phyloP scores from a whole-genome alignment of 768 basidiomycete genomes.

The Boletus vinaceobasis region DNA sequence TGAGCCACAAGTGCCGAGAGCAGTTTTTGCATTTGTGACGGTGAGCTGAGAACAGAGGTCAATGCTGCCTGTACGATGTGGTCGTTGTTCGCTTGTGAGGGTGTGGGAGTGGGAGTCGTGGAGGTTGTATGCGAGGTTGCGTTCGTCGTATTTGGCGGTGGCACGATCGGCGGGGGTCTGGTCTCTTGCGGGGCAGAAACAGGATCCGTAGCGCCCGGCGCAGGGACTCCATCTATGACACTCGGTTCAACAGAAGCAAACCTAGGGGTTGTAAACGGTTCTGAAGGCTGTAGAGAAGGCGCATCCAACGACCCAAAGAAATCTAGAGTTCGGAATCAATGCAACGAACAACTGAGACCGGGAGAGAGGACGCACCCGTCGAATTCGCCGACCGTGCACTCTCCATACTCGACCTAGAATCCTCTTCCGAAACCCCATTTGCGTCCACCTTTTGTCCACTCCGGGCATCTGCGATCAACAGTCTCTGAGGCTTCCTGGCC shows the following conservation, averaged over 20 bases:
- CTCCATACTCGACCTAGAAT: slow-evolving; percentile 28
- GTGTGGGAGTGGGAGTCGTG: slow-evolving; percentile 7
- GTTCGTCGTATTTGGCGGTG: slow-evolving; percentile 12
- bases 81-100: slow-evolving; percentile 35
- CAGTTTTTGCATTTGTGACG: slow-evolving; percentile 57
- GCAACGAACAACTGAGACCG: neutral
- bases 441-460: slow-evolving; percentile 36
- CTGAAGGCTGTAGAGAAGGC: slow-evolving; percentile 38
- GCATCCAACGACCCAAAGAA: slow-evolving; percentile 47
- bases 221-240: slow-evolving; percentile 15
- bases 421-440: slow-evolving; percentile 42
- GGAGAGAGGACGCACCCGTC: slow-evolving; percentile 3
- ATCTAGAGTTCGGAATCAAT: slow-evolving; percentile 27
- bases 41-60: slow-evolving; percentile 47
- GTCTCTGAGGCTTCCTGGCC: slow-evolving; percentile 47
- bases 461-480: slow-evolving; percentile 64
- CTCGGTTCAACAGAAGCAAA: slow-evolving; percentile 28
- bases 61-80: slow-evolving; percentile 48
- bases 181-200: slow-evolving; percentile 13
- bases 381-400: slow-evolving; percentile 20
- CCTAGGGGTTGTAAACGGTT: slow-evolving; percentile 24
- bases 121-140: slow-evolving; percentile 2
- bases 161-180: slow-evolving; percentile 11
- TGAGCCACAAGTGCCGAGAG: slow-evolving; percentile 40
- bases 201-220: slow-evolving; percentile 11